Evolutionary conservation across 148 eudicot species (phyloP), one percentile per base, ranked within the genome.

Genomic region (Chenopodium berlandieri): DNA sequence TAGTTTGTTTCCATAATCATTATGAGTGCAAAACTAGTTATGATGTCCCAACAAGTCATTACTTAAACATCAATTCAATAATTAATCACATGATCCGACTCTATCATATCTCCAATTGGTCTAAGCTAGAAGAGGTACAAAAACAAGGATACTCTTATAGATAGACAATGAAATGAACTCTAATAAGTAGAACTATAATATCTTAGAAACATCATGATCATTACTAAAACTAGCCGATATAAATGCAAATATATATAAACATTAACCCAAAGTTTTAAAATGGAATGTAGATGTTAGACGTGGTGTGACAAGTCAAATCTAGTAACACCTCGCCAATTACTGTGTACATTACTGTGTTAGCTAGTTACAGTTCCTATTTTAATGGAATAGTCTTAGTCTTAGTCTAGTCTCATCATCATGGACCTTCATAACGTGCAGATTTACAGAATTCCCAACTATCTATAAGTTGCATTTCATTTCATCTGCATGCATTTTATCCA

Each of bases 351-450:
- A 14, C 22, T 31, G 47, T 32, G 16, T 25, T 65, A 56, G 16
- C 13, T 65, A 56, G 62, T 56, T 16, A 30, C 37, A 68, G 46
- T 71, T 71, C 74, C 74, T 37, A 71, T 71, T 71, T 20, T 22
- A 37, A 71, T 71, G 73, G 73, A 69, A 9, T 40, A 34, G 19
- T 17, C 62, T 56, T 13, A 2, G 60, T 13, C 17, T 54, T 52
- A 52, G 56, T 52, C 16, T 56, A 56, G 74, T 71, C 74, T 71
- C 72, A 69, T 69, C 50, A 71, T 71, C 50, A 71, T 37, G 50
- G 2, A 23, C 17, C 72, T 16, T 68, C 1, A 31, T 11, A 32
- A 68, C 72, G 32, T 68, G 46, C 72, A 68, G 60, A 54, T 12
- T 13, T 68, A n/a, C 72, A 69, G 62, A 56, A 56, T 14, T 40